A percentile compares a stretch with the other conserved stretches of the same genome.
These are phyloP conservation scores for Dacryopinax primogenitus DNA, from an alignment of 768 basidiomycete species.

Conservation along the genomic window DNA sequence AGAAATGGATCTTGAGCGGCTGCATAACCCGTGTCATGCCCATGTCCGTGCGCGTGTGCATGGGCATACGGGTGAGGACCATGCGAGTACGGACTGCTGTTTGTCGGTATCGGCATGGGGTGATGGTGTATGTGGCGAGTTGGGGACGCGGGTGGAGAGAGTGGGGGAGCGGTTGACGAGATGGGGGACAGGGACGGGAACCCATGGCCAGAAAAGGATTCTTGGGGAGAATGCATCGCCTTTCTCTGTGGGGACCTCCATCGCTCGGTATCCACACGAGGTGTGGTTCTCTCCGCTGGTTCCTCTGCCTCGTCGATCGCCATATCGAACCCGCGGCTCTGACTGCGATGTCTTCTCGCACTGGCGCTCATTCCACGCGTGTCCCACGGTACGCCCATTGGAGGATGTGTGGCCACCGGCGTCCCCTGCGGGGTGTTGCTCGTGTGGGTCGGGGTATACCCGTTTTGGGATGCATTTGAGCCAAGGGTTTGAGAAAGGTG, in stretches of 20 bases:
- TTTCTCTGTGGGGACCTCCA: background rate
- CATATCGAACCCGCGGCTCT: constrained; percentile 7
- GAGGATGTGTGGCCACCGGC: background rate
- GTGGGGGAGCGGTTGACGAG: background rate
- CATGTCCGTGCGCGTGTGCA: background rate
- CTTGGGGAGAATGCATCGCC: constrained; percentile 1
- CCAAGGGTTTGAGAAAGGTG: constrained; percentile 2
- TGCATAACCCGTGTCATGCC: background rate
- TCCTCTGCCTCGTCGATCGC: background rate
- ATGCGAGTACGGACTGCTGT: background rate
- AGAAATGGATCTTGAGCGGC: background rate
- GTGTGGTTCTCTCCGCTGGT: background rate
- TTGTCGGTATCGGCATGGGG: background rate
- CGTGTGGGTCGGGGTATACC: background rate
- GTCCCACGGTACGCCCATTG: constrained; percentile 4
- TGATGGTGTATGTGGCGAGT: background rate
- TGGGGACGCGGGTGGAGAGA: constrained; percentile 1
- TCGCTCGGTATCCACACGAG: background rate
- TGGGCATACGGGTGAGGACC: constrained; percentile 3
- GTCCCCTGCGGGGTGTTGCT: constrained; percentile 7
- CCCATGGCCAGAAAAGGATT: background rate
- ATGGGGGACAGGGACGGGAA: constrained; percentile 4
- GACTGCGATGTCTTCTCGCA: background rate
- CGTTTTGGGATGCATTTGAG: background rate
- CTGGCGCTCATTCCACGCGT: background rate